Base-by-base conservation (phyloP, 108 stramenopile genomes). In the Cyclotella kingstonii region DNA sequence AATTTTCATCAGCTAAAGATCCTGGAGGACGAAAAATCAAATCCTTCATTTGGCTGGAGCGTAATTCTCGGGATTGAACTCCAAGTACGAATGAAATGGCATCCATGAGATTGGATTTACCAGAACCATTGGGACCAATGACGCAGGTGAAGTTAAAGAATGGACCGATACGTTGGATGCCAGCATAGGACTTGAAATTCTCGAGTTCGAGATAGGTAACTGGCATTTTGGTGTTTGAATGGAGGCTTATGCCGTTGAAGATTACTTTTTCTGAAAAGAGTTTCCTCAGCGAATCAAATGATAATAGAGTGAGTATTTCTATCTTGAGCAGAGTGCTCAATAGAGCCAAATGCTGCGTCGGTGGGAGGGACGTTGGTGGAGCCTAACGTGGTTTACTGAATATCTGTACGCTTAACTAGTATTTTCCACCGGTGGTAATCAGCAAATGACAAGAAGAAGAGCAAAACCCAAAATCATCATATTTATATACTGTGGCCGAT, bases 181-280 rank as follows among this genome's bases (percentile, higher is more conserved):
- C 99, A 6, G 81, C 90, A 63, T 98, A 99, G 42, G 92, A 91
- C 63, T 99, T 99, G 96, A 99, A 99, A 81, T 99, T 98, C 77
- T 98, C 96, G 55, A 98, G 62, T 81, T 97, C 95, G 10, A 99
- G 62, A 54, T 84, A 83, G 15, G 85, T 88, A 22, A 95, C 89
- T 0, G 84, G 84, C 84, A 84, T 84, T 26, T 10, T 73, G 55
- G 15, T 14, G 30, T 11, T 35, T 54, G n/a, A n/a, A n/a, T n/a
- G n/a, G n/a, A n/a, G n/a, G n/a, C n/a, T n/a, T n/a, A n/a, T n/a
- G n/a, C n/a, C n/a, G n/a, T n/a, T n/a, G n/a, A n/a, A n/a, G n/a
- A n/a, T n/a, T n/a, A n/a, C n/a, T n/a, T n/a, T n/a, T n/a, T 9
- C 7, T 36, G 36, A 36, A 36, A 11, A 11, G 11, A 9, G 36